Base-by-base conservation (phyloP, 345 rosid genomes). In the Brassica carinata region DNA sequence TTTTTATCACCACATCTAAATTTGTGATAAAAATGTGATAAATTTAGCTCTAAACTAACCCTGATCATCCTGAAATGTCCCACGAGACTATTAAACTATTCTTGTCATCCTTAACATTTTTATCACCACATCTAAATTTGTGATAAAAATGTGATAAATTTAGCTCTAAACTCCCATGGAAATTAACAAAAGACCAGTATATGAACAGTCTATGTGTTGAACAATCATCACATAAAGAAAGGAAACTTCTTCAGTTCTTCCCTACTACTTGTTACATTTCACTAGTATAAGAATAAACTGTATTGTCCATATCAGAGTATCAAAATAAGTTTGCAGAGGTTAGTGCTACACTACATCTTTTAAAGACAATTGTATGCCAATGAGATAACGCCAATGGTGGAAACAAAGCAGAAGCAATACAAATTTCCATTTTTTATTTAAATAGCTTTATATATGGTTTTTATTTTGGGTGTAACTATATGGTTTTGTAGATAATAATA, bases 321-420 rank as follows among this genome's bases (percentile, higher is more conserved):
- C 75, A 48, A 72, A 45, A 69, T 62, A 69, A 27, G 75, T 74
- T 79, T 74, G 78, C 69, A 74, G 33, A 79, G 7, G 74, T 29
- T 74, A 79, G 74, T 79, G 83, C 77, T 68, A 30, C 78, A 43
- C 51, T 43, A 43, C n/a, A 73, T 79, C 69, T 67, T 79, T 73
- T 79, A 40, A 79, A 73, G 74, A 67, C 69, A 58, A 73, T 73
- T 43, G 78, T 73, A 40, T 79, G 74, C 68, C 82, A 79, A 67
- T 67, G 69, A 23, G 69, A 79, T 67, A 79, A 67, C 30, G 33
- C 74, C 82, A 79, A 79, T 79, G 74, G 82, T 79, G 78, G 78
- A 79, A 79, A 79, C 78, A 79, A 79, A 79, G 43, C 38, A 79
- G 75, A 80, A 68, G 75, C 78, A 74, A 74, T 62, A 65, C 65